A percentile compares a stretch with the other conserved stretches of the same genome.
Conservation (phyloP, 495 filamentous ascomycete genomes). For the Delitschia confertaspora region DNA sequence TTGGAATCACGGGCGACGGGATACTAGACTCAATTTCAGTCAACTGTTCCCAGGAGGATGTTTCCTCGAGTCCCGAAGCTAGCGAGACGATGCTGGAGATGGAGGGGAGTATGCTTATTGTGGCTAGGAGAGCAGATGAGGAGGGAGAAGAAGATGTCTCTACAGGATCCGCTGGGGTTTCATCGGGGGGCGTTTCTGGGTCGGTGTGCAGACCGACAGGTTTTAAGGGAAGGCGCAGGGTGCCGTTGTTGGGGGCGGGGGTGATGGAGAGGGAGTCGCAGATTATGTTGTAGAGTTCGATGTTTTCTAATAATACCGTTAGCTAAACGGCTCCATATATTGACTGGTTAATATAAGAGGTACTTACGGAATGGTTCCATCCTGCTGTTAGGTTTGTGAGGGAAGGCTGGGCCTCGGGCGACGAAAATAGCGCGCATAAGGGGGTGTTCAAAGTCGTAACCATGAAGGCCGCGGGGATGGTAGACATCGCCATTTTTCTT, state of each 20-base stretch:
- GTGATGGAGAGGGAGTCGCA: constrained; percentile 70
- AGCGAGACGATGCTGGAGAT: constrained; percentile 6
- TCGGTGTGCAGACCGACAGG: constrained; percentile 61
- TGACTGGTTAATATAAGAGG: background rate
- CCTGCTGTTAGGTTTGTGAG: constrained; percentile 69
- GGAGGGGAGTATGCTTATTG: constrained; percentile 6
- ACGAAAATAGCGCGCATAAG: constrained; percentile 91
- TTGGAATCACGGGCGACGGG: constrained; percentile 9
- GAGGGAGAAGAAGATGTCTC: constrained; percentile 1
- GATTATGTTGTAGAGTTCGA: constrained; percentile 88
- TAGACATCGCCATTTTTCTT: constrained; percentile 56
- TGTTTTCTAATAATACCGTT: constrained; percentile 56
- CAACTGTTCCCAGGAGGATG: background rate
- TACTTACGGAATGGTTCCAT: constrained; percentile 76
- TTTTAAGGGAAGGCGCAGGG: constrained; percentile 65
- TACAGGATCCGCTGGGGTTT: constrained; percentile 31
- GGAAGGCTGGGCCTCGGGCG: constrained; percentile 80
- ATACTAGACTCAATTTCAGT: background rate
- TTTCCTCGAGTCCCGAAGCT: constrained; percentile 9
- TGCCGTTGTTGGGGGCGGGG: constrained; percentile 76
- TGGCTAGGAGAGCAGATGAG: background rate
- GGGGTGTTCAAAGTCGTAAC: constrained; percentile 82
- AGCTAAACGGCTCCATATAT: constrained; percentile 2
- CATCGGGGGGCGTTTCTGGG: constrained; percentile 20
- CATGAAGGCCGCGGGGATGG: constrained; percentile 71